Conservation (phyloP, 2,329 filamentous ascomycete species). For the Beauveria asiatica region DNA sequence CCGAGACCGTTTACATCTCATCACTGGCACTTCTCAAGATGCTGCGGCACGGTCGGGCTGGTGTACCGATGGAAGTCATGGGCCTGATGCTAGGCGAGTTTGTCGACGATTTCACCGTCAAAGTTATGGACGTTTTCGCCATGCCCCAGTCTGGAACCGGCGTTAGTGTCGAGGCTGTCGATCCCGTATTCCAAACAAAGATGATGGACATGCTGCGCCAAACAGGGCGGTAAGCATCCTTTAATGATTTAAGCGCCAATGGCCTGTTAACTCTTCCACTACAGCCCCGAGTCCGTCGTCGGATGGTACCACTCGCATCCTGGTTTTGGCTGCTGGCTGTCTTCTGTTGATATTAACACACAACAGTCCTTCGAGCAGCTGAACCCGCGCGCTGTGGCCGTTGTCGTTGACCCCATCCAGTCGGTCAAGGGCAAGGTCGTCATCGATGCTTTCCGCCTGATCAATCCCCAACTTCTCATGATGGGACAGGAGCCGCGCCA, state of each 20-base stretch:
- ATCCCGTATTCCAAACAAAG: slow-evolving; percentile 98
- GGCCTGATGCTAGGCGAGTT: slow-evolving; percentile 98
- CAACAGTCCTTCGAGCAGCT: slow-evolving; percentile 99
- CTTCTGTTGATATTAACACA: slow-evolving; percentile 98
- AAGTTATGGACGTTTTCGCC: slow-evolving; percentile 96
- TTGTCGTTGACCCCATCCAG: slow-evolving; percentile 97
- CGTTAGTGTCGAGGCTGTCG: slow-evolving; percentile 95
- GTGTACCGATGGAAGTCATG: slow-evolving; percentile 99
- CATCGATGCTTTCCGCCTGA: slow-evolving; percentile 96
- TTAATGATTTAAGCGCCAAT: neutral
- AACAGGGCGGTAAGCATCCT: slow-evolving; percentile 70
- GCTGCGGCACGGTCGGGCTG: slow-evolving; percentile 92
- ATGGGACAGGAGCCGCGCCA: slow-evolving; percentile 96
- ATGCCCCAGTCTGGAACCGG: slow-evolving; percentile 99
- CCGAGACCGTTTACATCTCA: slow-evolving; percentile 98
- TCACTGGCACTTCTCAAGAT: slow-evolving; percentile 96
- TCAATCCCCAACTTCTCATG: slow-evolving; percentile 96
- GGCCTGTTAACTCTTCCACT: slow-evolving; percentile 11
- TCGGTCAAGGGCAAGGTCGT: slow-evolving; percentile 99
- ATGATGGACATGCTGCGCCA: slow-evolving; percentile 99
- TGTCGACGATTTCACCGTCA: slow-evolving; percentile 96
- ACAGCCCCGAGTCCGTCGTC: slow-evolving; percentile 88
- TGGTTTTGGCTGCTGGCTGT: slow-evolving; percentile 98
- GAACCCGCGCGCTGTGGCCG: slow-evolving; percentile 90
- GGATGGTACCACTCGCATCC: slow-evolving; percentile 99